These are phyloP conservation scores for Yamagishiella unicocca DNA, from an alignment of 139 green algal genomes.

Conservation along the genomic window DNA sequence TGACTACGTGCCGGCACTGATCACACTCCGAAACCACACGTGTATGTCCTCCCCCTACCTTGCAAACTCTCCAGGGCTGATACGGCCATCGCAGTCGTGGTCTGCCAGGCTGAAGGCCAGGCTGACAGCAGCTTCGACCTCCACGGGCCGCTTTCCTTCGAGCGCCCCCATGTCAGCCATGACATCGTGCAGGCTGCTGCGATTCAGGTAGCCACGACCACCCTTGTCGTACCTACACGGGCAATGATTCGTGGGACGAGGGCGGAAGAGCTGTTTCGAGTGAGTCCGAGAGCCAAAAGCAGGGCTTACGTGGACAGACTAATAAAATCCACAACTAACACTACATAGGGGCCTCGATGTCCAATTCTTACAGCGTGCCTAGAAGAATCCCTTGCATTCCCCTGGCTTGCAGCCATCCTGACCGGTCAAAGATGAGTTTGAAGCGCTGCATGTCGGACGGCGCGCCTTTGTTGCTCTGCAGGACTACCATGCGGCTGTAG, in stretches of 20 bases:
- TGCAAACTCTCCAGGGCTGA: conserved; percentile 5
- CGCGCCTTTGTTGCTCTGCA: neutral
- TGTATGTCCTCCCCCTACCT: neutral
- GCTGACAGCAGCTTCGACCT: conserved; percentile 16
- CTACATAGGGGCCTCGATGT: too few species aligned
- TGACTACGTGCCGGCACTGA: too few species aligned
- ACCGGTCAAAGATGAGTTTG: conserved; percentile 7
- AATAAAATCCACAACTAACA: too few species aligned
- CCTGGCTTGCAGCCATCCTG: neutral
- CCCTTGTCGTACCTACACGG: conserved; percentile 56
- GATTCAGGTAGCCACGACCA: conserved; percentile 21
- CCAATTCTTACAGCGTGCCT: too few species aligned
- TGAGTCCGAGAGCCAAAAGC: too few species aligned
- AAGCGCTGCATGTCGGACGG: neutral
- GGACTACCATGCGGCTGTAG: conserved; percentile 30
- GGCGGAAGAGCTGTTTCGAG: too few species aligned
- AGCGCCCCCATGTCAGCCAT: conserved; percentile 71
- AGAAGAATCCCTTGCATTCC: neutral
- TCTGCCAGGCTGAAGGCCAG: conserved; percentile 15
- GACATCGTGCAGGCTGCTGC: conserved; percentile 25
- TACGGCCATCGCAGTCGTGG: conserved; percentile 11
- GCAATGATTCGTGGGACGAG: too few species aligned
- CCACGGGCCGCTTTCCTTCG: conserved; percentile 36
- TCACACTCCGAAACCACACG: too few species aligned
- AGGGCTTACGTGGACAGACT: too few species aligned